Evolutionary conservation across 2,329 filamentous ascomycete species (phyloP).

Genomic region (Grosmannia huntii): DNA sequence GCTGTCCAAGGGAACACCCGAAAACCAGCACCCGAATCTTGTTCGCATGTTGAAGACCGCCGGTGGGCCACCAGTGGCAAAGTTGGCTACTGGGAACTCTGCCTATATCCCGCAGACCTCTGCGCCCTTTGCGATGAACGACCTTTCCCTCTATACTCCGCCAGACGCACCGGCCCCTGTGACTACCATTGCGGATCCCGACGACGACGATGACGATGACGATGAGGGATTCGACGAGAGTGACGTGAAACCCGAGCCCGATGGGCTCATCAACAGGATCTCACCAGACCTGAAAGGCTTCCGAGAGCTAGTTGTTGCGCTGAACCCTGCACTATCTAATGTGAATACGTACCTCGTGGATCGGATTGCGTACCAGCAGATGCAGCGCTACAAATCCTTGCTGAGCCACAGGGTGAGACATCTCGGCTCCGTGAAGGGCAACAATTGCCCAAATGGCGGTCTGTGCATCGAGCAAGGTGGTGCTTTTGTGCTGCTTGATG

Average conservation of each 20-base stretch:
- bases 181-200: constrained; percentile 22
- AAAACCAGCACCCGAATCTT: constrained; percentile 29
- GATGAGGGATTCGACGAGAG: constrained; percentile 48
- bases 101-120: background rate
- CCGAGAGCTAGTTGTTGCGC: constrained; percentile 53
- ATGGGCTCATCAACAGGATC: constrained; percentile 52
- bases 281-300: constrained; percentile 66
- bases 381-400: constrained; percentile 65
- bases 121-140: background rate
- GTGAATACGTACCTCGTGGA: constrained; percentile 55
- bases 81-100: constrained; percentile 26
- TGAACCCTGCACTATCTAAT: constrained; percentile 58
- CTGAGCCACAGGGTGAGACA: constrained; percentile 61
- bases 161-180: constrained; percentile 6
- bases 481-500: constrained; percentile 47
- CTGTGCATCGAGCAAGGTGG: constrained; percentile 58
- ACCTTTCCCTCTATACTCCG: background rate
- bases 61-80: constrained; percentile 41
- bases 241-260: constrained; percentile 48
- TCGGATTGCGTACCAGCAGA: constrained; percentile 70
- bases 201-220: constrained; percentile 39
- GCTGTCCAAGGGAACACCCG: constrained; percentile 26
- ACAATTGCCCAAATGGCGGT: constrained; percentile 45
- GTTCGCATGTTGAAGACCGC: constrained; percentile 37
- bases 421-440: constrained; percentile 37